Conservation (phyloP, 2,329 filamentous ascomycete genomes). For the Leptodontidium sp. region DNA sequence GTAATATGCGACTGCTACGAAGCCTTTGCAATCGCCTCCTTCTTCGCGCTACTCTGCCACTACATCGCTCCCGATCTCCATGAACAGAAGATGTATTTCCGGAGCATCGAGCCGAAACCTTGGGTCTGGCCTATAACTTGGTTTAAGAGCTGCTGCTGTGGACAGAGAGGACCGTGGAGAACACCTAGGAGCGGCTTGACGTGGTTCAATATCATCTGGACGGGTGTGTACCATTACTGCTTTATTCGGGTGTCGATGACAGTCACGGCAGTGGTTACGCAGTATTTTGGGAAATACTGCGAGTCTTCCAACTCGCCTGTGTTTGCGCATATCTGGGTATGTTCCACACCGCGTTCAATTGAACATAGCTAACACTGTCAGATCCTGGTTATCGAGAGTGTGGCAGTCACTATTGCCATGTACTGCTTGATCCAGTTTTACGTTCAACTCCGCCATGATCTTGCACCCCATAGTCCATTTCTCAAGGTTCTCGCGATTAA, state of each 20-base stretch:
- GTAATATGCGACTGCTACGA: constrained; percentile 87
- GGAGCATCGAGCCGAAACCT: constrained; percentile 69
- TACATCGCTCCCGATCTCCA: constrained; percentile 82
- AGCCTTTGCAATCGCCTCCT: constrained; percentile 86
- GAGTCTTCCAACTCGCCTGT: constrained; percentile 78
- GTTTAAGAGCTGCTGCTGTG: constrained; percentile 75
- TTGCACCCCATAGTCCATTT: constrained; percentile 75
- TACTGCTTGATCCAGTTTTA: constrained; percentile 91
- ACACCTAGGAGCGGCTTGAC: constrained; percentile 83
- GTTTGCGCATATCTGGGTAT: constrained; percentile 86
- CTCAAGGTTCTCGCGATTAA: constrained; percentile 88
- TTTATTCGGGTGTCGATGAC: constrained; percentile 83
- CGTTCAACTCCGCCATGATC: constrained; percentile 73
- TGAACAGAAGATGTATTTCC: constrained; percentile 83
- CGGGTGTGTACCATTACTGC: constrained; percentile 86
- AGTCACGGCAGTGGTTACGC: constrained; percentile 75
- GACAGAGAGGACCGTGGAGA: constrained; percentile 72
- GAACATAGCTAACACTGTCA: constrained; percentile 44
- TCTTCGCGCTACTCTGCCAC: constrained; percentile 83
- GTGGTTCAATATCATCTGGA: constrained; percentile 90
- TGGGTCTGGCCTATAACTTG: constrained; percentile 80
- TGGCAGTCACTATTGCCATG: constrained; percentile 84
- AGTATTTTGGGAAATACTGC: constrained; percentile 77
- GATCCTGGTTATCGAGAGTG: constrained; percentile 72
- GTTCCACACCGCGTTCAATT: constrained; percentile 33